Conservation (phyloP, 768 basidiomycete species). For the Pleurotus eryngii region DNA sequence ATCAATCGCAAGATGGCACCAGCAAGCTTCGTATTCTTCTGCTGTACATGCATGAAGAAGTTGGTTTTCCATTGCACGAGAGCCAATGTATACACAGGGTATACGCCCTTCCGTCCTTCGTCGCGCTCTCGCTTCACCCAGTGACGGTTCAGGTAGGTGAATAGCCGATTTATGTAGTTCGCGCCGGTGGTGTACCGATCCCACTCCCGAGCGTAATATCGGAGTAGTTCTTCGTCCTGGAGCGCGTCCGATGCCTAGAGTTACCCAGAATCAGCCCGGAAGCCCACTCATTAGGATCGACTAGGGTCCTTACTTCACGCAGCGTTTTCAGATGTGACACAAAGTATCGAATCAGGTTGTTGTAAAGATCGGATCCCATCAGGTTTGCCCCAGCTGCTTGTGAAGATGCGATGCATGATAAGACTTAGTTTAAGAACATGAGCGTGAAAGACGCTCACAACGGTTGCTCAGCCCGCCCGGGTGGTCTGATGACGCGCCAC, state of each 20-base stretch:
- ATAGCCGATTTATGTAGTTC: constrained; percentile 94
- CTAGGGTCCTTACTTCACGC: constrained; percentile 33
- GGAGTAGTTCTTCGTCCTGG: constrained; percentile 83
- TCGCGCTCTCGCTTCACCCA: constrained; percentile 99
- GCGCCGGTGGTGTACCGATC: constrained; percentile 95
- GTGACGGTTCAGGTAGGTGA: constrained; percentile 97
- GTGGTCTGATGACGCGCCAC: constrained; percentile 41
- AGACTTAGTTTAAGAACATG: constrained; percentile 32
- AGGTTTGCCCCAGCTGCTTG: constrained; percentile 81
- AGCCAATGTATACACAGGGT: constrained; percentile 94
- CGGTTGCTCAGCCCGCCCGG: constrained; percentile 54
- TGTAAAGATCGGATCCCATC: constrained; percentile 97
- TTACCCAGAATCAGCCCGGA: background rate
- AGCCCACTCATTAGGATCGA: background rate
- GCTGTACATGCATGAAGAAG: constrained; percentile 87
- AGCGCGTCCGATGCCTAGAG: constrained; percentile 70
- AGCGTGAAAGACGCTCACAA: constrained; percentile 49
- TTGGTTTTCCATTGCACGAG: constrained; percentile 95
- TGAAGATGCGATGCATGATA: constrained; percentile 14
- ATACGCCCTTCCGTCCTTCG: constrained; percentile 92
- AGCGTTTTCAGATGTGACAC: constrained; percentile 73
- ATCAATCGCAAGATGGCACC: constrained; percentile 86
- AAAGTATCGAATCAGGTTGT: constrained; percentile 91
- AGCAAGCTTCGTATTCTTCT: constrained; percentile 77
- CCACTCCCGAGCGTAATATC: constrained; percentile 93